Percentiles rank a stretch among this genome's conserved stretches.
Evolutionary conservation across 495 filamentous ascomycete genomes (phyloP).

Genomic region (Apodospora peruviana): DNA sequence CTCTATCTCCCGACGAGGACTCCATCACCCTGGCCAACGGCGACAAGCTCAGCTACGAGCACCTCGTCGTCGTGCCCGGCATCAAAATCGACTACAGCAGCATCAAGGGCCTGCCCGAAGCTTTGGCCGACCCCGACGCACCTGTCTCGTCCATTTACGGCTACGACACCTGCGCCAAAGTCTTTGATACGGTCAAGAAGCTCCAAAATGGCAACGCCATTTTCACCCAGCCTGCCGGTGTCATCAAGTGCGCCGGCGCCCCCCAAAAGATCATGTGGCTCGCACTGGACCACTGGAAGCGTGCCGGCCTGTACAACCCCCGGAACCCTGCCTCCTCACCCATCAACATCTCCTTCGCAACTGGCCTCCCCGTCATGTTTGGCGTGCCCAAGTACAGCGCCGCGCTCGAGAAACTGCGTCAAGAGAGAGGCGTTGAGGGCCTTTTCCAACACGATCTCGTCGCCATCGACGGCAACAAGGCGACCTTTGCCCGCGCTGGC

Average conservation of each 20-base stretch:
- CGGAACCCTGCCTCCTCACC: constrained; percentile 34
- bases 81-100: constrained; percentile 50
- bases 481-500: constrained; percentile 36
- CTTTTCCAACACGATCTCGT: constrained; percentile 63
- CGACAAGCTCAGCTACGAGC: constrained; percentile 56
- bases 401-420: constrained; percentile 53
- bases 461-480: constrained; percentile 52
- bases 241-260: constrained; percentile 65
- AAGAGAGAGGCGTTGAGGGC: constrained; percentile 59
- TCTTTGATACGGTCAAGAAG: constrained; percentile 48
- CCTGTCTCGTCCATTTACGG: constrained; percentile 61
- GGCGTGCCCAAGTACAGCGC: constrained; percentile 64
- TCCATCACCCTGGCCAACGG: constrained; percentile 52
- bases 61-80: constrained; percentile 60
- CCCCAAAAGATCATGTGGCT: constrained; percentile 72
- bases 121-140: constrained; percentile 48
- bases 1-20: constrained; percentile 55
- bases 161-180: constrained; percentile 56
- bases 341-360: constrained; percentile 60
- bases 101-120: constrained; percentile 57
- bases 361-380: constrained; percentile 59
- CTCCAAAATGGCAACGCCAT: constrained; percentile 55
- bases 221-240: constrained; percentile 63
- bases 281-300: constrained; percentile 60
- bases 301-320: constrained; percentile 51